Evolutionary conservation across 139 green algal genomes (phyloP).

Genomic region (Volvox reticuliferus): DNA sequence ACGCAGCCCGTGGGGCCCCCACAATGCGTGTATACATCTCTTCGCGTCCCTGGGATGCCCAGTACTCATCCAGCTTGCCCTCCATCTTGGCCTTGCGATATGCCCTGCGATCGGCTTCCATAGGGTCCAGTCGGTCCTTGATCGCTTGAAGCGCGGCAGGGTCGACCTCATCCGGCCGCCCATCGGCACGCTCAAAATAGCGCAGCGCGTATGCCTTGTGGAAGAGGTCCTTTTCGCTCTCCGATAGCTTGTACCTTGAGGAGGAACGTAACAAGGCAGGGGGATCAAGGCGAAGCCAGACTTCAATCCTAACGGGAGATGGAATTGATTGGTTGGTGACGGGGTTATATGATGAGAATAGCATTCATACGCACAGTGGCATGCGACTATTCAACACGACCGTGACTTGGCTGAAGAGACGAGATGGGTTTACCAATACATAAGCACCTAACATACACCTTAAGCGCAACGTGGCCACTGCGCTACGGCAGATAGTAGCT

Average conservation of each 20-base stretch:
- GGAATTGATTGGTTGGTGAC: too few relatives aligned
- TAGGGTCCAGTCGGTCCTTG: constrained; percentile 65
- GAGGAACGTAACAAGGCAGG: background rate
- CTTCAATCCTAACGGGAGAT: too few relatives aligned
- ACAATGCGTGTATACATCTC: constrained; percentile 10
- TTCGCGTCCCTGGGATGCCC: constrained; percentile 39
- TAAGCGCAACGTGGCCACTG: too few relatives aligned
- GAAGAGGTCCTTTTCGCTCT: constrained; percentile 30
- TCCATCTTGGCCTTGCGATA: constrained; percentile 59
- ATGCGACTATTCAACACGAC: too few relatives aligned
- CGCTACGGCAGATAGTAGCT: too few relatives aligned
- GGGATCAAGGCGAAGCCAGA: too few relatives aligned
- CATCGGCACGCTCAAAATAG: constrained; percentile 63
- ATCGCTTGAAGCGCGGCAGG: constrained; percentile 50
- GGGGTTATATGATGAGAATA: too few relatives aligned
- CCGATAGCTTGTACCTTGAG: constrained; percentile 62
- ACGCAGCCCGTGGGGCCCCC: constrained; percentile 1
- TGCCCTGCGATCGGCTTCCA: constrained; percentile 55
- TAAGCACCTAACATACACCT: too few relatives aligned
- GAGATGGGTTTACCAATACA: too few relatives aligned
- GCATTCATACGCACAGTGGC: too few relatives aligned
- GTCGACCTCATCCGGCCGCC: constrained; percentile 62
- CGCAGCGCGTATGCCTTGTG: constrained; percentile 64
- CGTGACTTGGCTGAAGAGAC: too few relatives aligned
- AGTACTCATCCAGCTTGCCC: constrained; percentile 57